Base-by-base conservation (phyloP, 2,329 filamentous ascomycete genomes). In the Helminthosporium solani region DNA sequence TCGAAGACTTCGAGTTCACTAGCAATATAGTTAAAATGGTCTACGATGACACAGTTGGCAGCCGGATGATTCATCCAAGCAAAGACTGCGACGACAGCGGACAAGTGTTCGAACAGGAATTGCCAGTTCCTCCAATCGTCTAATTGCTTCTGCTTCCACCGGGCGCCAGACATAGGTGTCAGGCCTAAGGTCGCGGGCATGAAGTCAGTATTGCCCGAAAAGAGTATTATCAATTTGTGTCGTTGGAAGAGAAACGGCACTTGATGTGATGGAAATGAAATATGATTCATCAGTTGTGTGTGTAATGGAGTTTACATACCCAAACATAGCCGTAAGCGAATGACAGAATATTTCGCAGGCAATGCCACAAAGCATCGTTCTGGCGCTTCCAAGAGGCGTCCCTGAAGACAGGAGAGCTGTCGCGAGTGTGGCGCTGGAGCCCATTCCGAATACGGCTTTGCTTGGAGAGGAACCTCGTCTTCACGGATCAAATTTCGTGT, bases 81-180 rank as follows among this genome's bases (percentile, higher is more conserved):
- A 38, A 44, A 49, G 4, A 31, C 34, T 4, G 25, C 12, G 3
- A 49, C 16, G 16, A 44, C 35, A 3, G 41, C 31, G 14, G 31
- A 18, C 7, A 41, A 14, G 27, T 36, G 38, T 14, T 49, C 46
- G 5, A 41, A 44, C 2, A 35, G 14, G 28, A 16, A 37, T 37
- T 49, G 37, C 36, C 33, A 46, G 19, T 45, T 38, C 7, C 15
- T 21, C 12, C 37, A 39, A n/a, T 49, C 42, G 28, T 49, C 42
- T 16, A 46, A 19, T 31, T 39, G 41, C 30, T 44, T 45, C 9
- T 36, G 36, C 23, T 42, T 44, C 42, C 42, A 49, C 2, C 40
- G 37, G 11, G 21, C 34, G n/a, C 33, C 42, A n/a, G 33, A 38
- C 42, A 49, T 45, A 14, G 47, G 47, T 16, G 20, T 18, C 8